Evolutionary conservation across 1,284 basidiomycete genomes (phyloP), one percentile per base, ranked within the genome.

Genomic region (Veloboletus limbatus): DNA sequence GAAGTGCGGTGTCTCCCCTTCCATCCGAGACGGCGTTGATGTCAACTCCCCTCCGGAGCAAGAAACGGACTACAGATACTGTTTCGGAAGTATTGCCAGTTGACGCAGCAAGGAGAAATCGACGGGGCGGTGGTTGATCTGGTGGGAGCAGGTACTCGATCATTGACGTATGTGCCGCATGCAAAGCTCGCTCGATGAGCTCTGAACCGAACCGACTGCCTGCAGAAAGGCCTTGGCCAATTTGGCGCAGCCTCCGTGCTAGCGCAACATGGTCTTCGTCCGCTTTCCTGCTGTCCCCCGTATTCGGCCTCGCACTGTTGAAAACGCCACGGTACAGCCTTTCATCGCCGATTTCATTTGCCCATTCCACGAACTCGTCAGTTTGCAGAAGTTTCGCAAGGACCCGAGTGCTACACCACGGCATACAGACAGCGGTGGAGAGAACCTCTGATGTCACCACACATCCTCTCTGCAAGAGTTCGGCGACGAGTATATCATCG

Each of bases 281-380:
- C 8, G 26, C 17, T 14, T 22, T 3, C 20, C 8, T 34, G 5
- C 10, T 28, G 16, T 35, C 26, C 2, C 30, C 32, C 5, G 38
- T 1, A 35, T 25, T 34, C 7, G 44, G 44, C 11, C 44, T 35
- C 3, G 37, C 44, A 10, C 32, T 40, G 8, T 24, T 46, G 35
- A 47, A 47, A 6, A 47, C 14, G 4, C 33, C 8, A 1, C 25
- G 46, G 24, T 38, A 38, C 6, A 28, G 6, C 9, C 8, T 37
- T 8, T 43, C 30, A 2, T 33, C 11, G 1, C 30, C 28, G 7
- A 37, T 10, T 9, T 22, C 30, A 4, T 8, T n/a, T 6, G 40
- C 46, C 46, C 46, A 47, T 14, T 47, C 17, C 22, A 28, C 25
- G 10, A 47, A 43, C 14, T 36, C 22, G 3, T 22, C 21, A 6